Conservation (phyloP, 1,284 basidiomycete genomes). For the Puccinia hordei region DNA sequence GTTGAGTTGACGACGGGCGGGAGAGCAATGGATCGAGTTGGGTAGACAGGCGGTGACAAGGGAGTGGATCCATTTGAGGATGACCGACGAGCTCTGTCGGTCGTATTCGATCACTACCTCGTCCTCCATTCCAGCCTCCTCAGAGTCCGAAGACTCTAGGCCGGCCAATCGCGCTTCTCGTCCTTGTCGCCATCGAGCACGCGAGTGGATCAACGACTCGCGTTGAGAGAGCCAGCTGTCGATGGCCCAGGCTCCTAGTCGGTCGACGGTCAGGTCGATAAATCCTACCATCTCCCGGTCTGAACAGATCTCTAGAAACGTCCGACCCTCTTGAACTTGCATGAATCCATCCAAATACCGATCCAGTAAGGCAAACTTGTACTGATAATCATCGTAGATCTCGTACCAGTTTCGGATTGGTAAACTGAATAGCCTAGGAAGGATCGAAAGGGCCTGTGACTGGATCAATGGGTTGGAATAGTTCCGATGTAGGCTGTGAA, state of each 20-base stretch:
- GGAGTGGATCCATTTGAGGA: slow-evolving; percentile 25
- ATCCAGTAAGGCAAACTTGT: background rate
- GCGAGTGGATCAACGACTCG: background rate
- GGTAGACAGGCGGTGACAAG: slow-evolving; percentile 12
- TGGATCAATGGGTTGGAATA: background rate
- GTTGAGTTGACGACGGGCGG: slow-evolving; percentile 5
- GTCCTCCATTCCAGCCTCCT: background rate
- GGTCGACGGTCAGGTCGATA: slow-evolving; percentile 9
- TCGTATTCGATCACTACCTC: slow-evolving; percentile 32
- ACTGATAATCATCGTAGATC: slow-evolving; percentile 16
- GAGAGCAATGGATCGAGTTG: slow-evolving; percentile 17
- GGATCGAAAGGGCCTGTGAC: background rate
- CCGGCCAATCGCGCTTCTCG: background rate
- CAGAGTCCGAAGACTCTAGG: background rate
- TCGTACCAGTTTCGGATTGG: slow-evolving; percentile 7
- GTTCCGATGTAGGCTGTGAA: slow-evolving; percentile 3
- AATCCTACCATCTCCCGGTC: slow-evolving; percentile 1
- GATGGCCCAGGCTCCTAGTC: background rate
- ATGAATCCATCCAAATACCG: background rate
- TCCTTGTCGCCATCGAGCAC: background rate
- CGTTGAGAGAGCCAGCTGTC: slow-evolving; percentile 18
- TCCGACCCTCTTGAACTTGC: background rate
- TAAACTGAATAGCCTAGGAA: background rate
- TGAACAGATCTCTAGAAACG: slow-evolving; percentile 1
- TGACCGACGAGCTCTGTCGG: background rate